Evolutionary conservation across 129 eudicot species (phyloP), one percentile per base, ranked within the genome.

Genomic region (Artemisia argyi): DNA sequence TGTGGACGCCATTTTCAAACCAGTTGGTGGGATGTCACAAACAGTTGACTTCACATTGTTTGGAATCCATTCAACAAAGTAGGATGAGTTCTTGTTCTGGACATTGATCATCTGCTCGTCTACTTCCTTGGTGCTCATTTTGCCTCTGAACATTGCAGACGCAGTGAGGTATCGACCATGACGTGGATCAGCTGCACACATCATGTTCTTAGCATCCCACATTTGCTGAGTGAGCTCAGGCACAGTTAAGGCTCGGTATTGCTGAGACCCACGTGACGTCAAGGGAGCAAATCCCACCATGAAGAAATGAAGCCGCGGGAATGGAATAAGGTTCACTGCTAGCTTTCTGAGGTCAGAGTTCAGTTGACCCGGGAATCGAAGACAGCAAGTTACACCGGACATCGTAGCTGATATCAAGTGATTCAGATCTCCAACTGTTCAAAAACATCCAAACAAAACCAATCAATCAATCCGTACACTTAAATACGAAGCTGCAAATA

Each of bases 71-170:
- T 85, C 90, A 3, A 85, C 87, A 13, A 85, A 85, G 81, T 85
- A 85, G 2, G 90, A 85, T 0, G 90, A 85, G 73, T 85, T 85
- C 69, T 85, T 85, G 83, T 85, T 85, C 50, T 85, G 90, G 19
- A 85, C 90, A 42, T 82, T 79, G 2, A 85, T 73, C 87, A 87
- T 87, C 64, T 87, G 93, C 50, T 87, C 93, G 3, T 87, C 93
- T 0, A 87, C 93, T 62, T 87, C 93, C 9, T 87, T 87, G 1
- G 93, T 87, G 84, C 93, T 87, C 93, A 87, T 87, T 51, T 87
- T 87, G 64, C 64, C 64, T 59, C 64, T 59, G 64, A 59, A 59
- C 64, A 59, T 59, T 11, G 64, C 64, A 59, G 64, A 59, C 4
- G 64, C 64, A 19, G 64, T 59, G 9, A 59, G 64, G 64, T 59